Evolutionary conservation across 2,329 filamentous ascomycete genomes (phyloP), one percentile per base, ranked within the genome.

Genomic region (Ilyonectria robusta): DNA sequence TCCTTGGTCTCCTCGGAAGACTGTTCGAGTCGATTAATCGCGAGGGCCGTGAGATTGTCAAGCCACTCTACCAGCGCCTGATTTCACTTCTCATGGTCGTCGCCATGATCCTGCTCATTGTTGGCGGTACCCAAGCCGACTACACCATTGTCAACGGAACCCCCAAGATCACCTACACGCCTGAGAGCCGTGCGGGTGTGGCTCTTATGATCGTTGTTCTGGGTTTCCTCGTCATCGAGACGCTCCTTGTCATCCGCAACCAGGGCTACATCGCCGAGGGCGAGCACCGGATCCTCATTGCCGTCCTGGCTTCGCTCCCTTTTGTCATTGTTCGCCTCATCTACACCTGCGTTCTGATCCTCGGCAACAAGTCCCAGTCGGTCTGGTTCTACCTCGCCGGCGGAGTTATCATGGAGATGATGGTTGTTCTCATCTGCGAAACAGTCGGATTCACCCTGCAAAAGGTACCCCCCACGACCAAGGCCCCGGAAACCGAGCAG

Each of bases 221-320:
- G 11, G 84, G 82, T 46, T 75, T 85, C 57, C 71, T 81, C 8
- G 74, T 85, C 68, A 77, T 84, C 63, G 66, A 83, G 67, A 75
- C 80, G 5, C 48, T 84, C 29, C 60, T 86, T n/a, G 77, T 78
- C 23, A 62, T 83, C 19, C 76, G 81, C 40, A 82, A 82, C 70
- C 81, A 80, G 42, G 76, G 79, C 61, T 76, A 73, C 46, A 70
- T 83, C 21, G 82, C 81, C 42, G 75, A 87, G 66, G 81, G 88
- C n/a, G 88, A 90, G 75, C 84, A 85, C 67, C 84, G 86, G 17
- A 84, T 90, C 46, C 78, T 90, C 10, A 81, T 87, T 31, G 79
- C 78, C 13, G 78, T 84, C 47, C 56, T 72, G n/a, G 63, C 72
- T 29, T 79, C 78, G 48, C 57, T 80, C 9, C 80, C 80, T 4